These are phyloP conservation scores for Domatiomyces globalis DNA, from an alignment of 2,329 filamentous ascomycete genomes.

Conservation along the genomic window DNA sequence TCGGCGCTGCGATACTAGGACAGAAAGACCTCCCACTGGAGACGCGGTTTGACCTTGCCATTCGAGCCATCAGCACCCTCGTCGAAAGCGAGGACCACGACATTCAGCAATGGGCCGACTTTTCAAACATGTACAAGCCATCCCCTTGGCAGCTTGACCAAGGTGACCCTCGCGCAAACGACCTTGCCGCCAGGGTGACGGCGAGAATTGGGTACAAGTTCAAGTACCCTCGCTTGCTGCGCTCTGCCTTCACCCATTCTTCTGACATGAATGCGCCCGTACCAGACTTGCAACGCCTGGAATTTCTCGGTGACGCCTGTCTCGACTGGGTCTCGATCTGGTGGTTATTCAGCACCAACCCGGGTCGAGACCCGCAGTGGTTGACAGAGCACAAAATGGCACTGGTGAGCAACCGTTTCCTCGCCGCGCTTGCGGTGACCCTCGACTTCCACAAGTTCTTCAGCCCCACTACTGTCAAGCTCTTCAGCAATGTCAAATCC, in stretches of 20 bases:
- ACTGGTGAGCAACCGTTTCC: constrained; percentile 96
- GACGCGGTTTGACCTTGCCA: constrained; percentile 44
- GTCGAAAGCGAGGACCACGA: constrained; percentile 56
- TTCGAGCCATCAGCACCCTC: constrained; percentile 43
- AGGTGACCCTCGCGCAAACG: constrained; percentile 49
- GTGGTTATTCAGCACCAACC: constrained; percentile 63
- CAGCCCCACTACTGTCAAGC: constrained; percentile 22
- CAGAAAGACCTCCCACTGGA: constrained; percentile 27
- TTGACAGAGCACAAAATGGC: constrained; percentile 97
- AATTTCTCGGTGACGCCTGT: constrained; percentile 81
- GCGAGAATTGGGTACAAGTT: constrained; percentile 52
- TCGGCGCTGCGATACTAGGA: constrained; percentile 63
- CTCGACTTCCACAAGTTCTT: constrained; percentile 63
- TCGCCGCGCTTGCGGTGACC: constrained; percentile 65
- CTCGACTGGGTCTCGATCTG: constrained; percentile 77
- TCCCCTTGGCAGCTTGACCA: constrained; percentile 9
- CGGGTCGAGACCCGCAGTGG: constrained; percentile 81
- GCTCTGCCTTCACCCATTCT: constrained; percentile 77
- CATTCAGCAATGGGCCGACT: constrained; percentile 58
- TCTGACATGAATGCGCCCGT: constrained; percentile 68
- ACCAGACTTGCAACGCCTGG: constrained; percentile 77
- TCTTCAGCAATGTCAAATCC: constrained; percentile 26
- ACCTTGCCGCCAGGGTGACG: constrained; percentile 53
- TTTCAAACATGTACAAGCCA: constrained; percentile 33
- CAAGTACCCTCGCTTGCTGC: constrained; percentile 57